Evolutionary conservation across 169 alveolate species (phyloP).

Genomic region (Eimeria maxima): DNA sequence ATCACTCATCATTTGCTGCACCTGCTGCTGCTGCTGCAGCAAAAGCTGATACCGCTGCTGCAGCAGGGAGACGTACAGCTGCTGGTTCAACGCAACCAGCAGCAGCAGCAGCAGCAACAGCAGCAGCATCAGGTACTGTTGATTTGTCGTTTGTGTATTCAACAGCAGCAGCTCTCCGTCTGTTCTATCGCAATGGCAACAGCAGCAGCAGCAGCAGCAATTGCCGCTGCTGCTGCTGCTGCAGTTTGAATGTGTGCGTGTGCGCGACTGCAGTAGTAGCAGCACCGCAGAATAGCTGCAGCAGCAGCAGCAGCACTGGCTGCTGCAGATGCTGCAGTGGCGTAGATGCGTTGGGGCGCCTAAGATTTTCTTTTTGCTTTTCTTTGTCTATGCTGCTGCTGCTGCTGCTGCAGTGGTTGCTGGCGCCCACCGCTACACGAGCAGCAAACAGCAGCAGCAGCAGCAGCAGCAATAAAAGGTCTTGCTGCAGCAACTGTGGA

Average conservation of each 20-base stretch:
- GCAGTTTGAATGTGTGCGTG: background rate
- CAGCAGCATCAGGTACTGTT: too few relatives aligned
- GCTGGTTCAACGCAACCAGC: too few relatives aligned
- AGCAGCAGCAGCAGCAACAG: too few relatives aligned
- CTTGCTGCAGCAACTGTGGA: background rate
- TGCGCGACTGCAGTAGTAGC: background rate
- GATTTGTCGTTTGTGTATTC: background rate
- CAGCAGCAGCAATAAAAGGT: background rate
- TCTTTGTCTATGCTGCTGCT: too few relatives aligned
- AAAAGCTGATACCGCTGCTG: background rate
- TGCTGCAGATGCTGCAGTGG: too few relatives aligned
- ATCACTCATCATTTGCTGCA: background rate
- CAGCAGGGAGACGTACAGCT: background rate
- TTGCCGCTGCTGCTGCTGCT: background rate
- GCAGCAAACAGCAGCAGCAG: background rate
- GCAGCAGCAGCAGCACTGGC: too few relatives aligned
- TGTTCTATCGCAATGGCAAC: background rate
- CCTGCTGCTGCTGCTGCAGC: background rate
- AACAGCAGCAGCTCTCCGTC: background rate
- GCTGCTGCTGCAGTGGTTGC: background rate
- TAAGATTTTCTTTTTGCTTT: too few relatives aligned
- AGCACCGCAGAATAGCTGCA: background rate
- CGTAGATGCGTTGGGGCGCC: too few relatives aligned
- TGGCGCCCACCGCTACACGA: background rate
- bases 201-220: conserved; percentile 14